Evolutionary conservation across 208 protist species (phyloP), one percentile per base, ranked within the genome.

Genomic region (Acanthamoeba healyi): DNA sequence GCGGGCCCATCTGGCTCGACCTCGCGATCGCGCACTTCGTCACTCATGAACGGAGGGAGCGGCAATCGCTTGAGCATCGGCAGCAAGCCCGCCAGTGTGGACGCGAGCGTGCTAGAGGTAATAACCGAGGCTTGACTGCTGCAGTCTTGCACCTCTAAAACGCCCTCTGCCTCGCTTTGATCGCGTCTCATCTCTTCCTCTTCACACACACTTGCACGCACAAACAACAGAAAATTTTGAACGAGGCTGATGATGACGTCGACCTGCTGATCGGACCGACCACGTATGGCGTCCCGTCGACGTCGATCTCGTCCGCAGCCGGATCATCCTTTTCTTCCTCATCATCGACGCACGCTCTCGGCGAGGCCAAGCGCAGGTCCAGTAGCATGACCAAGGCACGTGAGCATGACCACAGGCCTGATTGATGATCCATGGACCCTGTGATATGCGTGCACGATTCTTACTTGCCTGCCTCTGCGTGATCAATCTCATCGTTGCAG

Each of bases 221-320:
- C n/a, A n/a, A n/a, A n/a, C n/a, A n/a, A 82, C 40, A 82, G 72
- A 82, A 82, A 82, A 82, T 82, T 12, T 82, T 82, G 72, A 82
- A 82, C 40, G 72, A 82, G 40, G 19, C 17, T 14, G 72, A 82
- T 51, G 72, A 82, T 24, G 72, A 82, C 14, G 72, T 51, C n/a
- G 72, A 82, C 24, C 72, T 82, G 38, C 26, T 82, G 14, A 82
- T 82, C 72, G 72, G 72, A 82, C 51, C 72, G n/a, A 79, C 67
- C 19, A 7, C 67, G 5, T 34, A 7, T 79, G n/a, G 67, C 36
- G 67, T 7, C 9, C n/a, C 5, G 72, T 51, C 72, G 17, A 51
- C 42, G 38, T 24, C 42, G 26, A 2, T 54, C 14, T 82, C 72
- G 72, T 38, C 72, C n/a, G 38, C 24, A 40, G 38, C 38, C 72